A percentile compares a stretch with the other conserved stretches of the same genome.
Conservation (phyloP, 1,284 basidiomycete genomes). For the Flammula alnicola region DNA sequence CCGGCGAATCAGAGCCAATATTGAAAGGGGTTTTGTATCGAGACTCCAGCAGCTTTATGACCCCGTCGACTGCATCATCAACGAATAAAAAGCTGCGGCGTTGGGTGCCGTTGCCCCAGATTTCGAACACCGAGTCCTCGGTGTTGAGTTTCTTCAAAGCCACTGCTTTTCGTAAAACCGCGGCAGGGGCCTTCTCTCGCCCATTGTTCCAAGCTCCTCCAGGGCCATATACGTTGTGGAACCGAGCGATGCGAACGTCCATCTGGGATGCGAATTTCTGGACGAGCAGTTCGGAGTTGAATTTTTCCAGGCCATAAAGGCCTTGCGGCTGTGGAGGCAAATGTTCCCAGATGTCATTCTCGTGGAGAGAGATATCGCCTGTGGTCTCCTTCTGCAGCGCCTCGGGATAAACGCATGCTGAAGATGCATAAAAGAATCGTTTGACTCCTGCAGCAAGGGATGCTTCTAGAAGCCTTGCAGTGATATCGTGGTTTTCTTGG, state of each 20-base stretch:
- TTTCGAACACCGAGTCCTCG: conserved; percentile 41
- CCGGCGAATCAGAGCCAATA: conserved; percentile 53
- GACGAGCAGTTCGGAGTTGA: conserved; percentile 53
- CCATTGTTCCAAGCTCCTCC: conserved; percentile 56
- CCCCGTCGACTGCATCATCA: conserved; percentile 53
- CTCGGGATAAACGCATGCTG: conserved; percentile 61
- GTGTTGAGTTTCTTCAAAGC: conserved; percentile 31
- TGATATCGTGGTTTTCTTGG: conserved; percentile 53
- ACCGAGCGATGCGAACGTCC: conserved; percentile 45
- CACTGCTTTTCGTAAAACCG: conserved; percentile 57
- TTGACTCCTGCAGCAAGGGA: conserved; percentile 42
- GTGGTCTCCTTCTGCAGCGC: conserved; percentile 39
- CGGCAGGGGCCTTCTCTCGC: conserved; percentile 63
- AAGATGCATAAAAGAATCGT: conserved; percentile 59
- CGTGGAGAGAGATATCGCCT: conserved; percentile 48
- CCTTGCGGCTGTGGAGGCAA: conserved; percentile 51
- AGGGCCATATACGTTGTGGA: conserved; percentile 65
- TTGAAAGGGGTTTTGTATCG: conserved; percentile 45
- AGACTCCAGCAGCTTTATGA: conserved; percentile 48
- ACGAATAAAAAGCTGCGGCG: conserved; percentile 61
- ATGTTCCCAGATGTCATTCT: conserved; percentile 46
- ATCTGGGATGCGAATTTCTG: conserved; percentile 37
- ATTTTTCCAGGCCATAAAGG: conserved; percentile 63
- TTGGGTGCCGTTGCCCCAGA: conserved; percentile 62
- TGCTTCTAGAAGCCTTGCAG: conserved; percentile 48